Conservation (phyloP, 441 rosid genomes). For the Manihot esculenta region DNA sequence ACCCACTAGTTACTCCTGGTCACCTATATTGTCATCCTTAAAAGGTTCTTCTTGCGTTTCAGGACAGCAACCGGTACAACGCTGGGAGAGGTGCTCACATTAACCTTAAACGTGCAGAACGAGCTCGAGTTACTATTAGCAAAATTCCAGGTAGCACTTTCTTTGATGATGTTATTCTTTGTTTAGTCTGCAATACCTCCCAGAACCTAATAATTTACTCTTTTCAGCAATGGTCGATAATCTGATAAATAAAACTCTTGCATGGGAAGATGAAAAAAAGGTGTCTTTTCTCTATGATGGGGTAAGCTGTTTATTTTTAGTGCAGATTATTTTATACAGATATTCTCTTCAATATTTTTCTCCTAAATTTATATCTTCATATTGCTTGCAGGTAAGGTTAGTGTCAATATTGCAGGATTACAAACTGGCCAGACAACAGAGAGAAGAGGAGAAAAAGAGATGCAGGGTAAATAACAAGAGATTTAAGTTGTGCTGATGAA, state of each 20-base stretch:
- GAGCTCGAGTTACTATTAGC: slow-evolving; percentile 64
- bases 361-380: slow-evolving; percentile 13
- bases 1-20: neutral
- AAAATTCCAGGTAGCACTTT: slow-evolving; percentile 70
- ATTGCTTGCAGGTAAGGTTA: slow-evolving; percentile 56
- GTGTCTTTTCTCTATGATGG: slow-evolving; percentile 77
- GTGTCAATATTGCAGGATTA: slow-evolving; percentile 88
- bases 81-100: slow-evolving; percentile 97
- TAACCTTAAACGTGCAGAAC: slow-evolving; percentile 85
- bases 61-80: slow-evolving; percentile 86
- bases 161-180: slow-evolving; percentile 1
- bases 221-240: slow-evolving; percentile 77
- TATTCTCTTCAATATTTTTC: neutral
- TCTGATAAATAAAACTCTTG: slow-evolving; percentile 52
- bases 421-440: slow-evolving; percentile 72
- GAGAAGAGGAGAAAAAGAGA: slow-evolving; percentile 91
- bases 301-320: slow-evolving; percentile 45
- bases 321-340: neutral
- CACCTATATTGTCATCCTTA: slow-evolving; percentile 12
- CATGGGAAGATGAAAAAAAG: slow-evolving; percentile 85
- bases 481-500: neutral
- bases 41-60: slow-evolving; percentile 24
- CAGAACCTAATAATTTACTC: slow-evolving; percentile 23
- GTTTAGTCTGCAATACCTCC: neutral
- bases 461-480: slow-evolving; percentile 50